Evolutionary conservation across 192 early-diverging fungal species (phyloP).

Genomic region (Backusella morwellensis): DNA sequence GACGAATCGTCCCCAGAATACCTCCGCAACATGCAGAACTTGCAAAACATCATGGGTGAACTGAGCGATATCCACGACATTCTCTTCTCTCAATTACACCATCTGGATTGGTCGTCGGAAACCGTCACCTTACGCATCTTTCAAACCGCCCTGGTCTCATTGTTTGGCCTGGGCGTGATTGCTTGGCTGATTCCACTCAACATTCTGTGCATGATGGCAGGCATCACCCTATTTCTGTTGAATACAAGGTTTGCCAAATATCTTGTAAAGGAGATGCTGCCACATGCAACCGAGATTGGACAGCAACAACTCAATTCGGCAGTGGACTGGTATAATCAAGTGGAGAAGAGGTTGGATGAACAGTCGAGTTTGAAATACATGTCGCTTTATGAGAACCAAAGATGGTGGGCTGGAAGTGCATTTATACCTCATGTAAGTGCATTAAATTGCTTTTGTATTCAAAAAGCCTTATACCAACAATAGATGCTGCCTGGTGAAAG

Average conservation of each 20-base stretch:
- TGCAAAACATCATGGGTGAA: constrained; percentile 79
- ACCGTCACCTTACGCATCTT: constrained; percentile 40
- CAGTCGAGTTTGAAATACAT: constrained; percentile 11
- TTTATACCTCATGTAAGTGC: constrained; percentile 17
- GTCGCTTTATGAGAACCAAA: constrained; percentile 37
- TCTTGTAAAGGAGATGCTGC: constrained; percentile 12
- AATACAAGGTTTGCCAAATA: constrained; percentile 58
- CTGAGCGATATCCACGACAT: constrained; percentile 47
- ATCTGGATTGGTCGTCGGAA: constrained; percentile 53
- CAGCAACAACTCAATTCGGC: neutral
- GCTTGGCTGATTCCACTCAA: constrained; percentile 50
- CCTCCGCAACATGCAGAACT: constrained; percentile 65
- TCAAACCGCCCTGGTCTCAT: constrained; percentile 36
- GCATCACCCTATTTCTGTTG: constrained; percentile 51
- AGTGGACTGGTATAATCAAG: constrained; percentile 3
- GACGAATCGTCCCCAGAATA: constrained; percentile 56
- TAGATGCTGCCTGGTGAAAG: constrained; percentile 27
- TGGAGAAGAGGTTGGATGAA: neutral
- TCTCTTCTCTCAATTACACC: constrained; percentile 32
- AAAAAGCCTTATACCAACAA: too few relatives aligned
- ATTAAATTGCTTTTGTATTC: too few relatives aligned
- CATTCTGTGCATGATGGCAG: constrained; percentile 47
- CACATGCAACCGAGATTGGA: neutral
- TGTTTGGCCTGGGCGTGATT: constrained; percentile 30
- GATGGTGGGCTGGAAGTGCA: constrained; percentile 24